Conservation (phyloP, 2,329 filamentous ascomycete species). For the Calonectria pteridis region DNA sequence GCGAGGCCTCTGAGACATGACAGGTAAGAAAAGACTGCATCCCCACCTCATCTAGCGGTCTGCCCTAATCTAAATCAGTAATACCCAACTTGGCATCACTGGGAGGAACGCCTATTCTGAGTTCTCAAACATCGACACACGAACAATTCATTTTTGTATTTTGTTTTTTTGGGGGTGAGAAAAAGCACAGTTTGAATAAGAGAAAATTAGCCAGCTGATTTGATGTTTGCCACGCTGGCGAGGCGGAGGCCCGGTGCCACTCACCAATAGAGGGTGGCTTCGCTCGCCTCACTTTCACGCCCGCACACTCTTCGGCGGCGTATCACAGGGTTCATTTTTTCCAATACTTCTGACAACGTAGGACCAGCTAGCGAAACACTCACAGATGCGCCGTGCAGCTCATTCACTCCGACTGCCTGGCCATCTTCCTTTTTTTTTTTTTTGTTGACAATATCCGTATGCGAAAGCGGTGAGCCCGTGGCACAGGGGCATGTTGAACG, state of each 20-base stretch:
- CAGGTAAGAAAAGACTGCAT: slow-evolving; percentile 1
- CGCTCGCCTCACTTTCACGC: slow-evolving; percentile 46
- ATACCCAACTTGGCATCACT: slow-evolving; percentile 10
- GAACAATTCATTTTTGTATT: not conserved
- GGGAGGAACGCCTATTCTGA: slow-evolving; percentile 20
- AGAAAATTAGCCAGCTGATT: slow-evolving; percentile 39
- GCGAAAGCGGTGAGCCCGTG: slow-evolving; percentile 44
- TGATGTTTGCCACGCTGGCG: slow-evolving; percentile 47
- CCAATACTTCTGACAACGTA: slow-evolving; percentile 39
- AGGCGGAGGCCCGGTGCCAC: slow-evolving; percentile 39
- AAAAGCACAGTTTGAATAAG: slow-evolving; percentile 18
- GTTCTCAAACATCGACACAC: slow-evolving; percentile 6
- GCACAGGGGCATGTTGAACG: slow-evolving; percentile 35
- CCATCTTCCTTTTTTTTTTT: slow-evolving; percentile 35
- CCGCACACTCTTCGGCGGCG: slow-evolving; percentile 32
- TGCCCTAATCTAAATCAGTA: not conserved
- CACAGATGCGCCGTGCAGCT: slow-evolving; percentile 36
- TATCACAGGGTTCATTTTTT: slow-evolving; percentile 42
- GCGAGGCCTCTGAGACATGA: slow-evolving; percentile 1
- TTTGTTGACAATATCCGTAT: slow-evolving; percentile 32
- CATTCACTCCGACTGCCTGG: slow-evolving; percentile 34
- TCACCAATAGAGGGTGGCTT: slow-evolving; percentile 44
- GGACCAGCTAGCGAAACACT: slow-evolving; percentile 39
- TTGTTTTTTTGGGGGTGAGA: not conserved
- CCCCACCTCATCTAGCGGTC: slow-evolving; percentile 13